Percentiles rank a stretch among this genome's conserved stretches.
These are phyloP conservation scores for Neurospora sp. DNA, from an alignment of 2,329 filamentous ascomycete genomes.

Conservation along the genomic window DNA sequence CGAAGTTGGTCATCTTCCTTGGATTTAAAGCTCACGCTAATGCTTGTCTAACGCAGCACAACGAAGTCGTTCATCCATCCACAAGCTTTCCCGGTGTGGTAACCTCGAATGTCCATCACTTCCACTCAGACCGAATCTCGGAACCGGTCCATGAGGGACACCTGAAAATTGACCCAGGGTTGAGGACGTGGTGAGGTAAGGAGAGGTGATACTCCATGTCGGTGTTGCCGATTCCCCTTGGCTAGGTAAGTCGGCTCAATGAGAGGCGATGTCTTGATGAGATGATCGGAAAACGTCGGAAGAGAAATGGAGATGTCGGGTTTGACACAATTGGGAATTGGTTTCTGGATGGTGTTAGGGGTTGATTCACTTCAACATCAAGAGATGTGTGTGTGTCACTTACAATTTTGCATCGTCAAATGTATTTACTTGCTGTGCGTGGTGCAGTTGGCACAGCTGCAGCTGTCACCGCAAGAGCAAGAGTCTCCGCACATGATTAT, in stretches of 20 bases:
- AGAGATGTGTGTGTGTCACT: neutral
- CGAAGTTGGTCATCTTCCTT: neutral
- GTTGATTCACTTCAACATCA: neutral
- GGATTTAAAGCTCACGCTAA: neutral
- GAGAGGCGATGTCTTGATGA: neutral
- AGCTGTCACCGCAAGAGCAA: constrained; percentile 14
- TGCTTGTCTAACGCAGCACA: neutral
- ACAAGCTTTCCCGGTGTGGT: neutral
- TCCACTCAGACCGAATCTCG: neutral
- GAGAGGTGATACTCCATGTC: neutral
- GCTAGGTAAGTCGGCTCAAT: neutral
- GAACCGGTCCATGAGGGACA: neutral
- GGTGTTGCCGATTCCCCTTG: neutral
- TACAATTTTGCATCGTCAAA: neutral
- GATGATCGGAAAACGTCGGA: neutral
- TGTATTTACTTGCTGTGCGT: constrained; percentile 12
- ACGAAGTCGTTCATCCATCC: neutral
- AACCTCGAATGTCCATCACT: neutral
- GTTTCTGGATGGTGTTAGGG: neutral
- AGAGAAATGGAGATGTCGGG: neutral
- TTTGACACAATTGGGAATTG: neutral
- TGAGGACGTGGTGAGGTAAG: neutral
- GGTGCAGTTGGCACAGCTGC: constrained; percentile 14
- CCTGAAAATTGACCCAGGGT: no score
- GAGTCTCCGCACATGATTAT: constrained; percentile 14